Conservation (phyloP, 768 basidiomycete genomes). For the Neoboletus subvelutipes region DNA sequence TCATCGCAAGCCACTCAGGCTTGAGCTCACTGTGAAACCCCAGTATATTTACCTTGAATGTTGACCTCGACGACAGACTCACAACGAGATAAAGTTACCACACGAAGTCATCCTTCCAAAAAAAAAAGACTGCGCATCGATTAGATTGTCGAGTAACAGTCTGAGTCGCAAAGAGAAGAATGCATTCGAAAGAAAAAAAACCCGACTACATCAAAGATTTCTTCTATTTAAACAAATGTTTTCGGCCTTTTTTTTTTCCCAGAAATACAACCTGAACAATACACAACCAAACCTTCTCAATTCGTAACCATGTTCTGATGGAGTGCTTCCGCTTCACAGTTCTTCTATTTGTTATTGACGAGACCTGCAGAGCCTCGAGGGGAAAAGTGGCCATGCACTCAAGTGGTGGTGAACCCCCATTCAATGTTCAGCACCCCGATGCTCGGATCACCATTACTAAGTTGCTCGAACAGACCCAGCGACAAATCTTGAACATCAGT, state of each 20-base stretch:
- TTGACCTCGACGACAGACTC: neutral
- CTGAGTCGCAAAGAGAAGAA: neutral
- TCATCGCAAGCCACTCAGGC: no score
- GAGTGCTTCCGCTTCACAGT: slow-evolving; percentile 13
- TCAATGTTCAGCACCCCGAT: slow-evolving; percentile 48
- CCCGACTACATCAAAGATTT: neutral
- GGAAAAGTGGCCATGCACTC: slow-evolving; percentile 7
- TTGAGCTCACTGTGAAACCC: neutral
- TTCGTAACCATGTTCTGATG: slow-evolving; percentile 20
- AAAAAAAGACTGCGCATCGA: no score
- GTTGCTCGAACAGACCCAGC: slow-evolving; percentile 52
- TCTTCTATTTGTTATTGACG: slow-evolving; percentile 9
- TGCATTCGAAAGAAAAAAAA: neutral
- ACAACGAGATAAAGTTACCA: neutral
- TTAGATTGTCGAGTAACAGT: no score
- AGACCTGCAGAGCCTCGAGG: slow-evolving; percentile 4
- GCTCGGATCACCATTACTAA: slow-evolving; percentile 45
- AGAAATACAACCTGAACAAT: slow-evolving; percentile 18
- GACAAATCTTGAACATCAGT: slow-evolving; percentile 56
- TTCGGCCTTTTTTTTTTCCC: neutral
- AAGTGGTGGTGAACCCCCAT: slow-evolving; percentile 54
- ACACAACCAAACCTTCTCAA: slow-evolving; percentile 15
- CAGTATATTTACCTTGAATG: neutral
- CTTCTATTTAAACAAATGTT: neutral
- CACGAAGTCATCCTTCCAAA: neutral